These are phyloP conservation scores for Flaveria bidentis DNA, from an alignment of 129 eudicot species.

Conservation along the genomic window DNA sequence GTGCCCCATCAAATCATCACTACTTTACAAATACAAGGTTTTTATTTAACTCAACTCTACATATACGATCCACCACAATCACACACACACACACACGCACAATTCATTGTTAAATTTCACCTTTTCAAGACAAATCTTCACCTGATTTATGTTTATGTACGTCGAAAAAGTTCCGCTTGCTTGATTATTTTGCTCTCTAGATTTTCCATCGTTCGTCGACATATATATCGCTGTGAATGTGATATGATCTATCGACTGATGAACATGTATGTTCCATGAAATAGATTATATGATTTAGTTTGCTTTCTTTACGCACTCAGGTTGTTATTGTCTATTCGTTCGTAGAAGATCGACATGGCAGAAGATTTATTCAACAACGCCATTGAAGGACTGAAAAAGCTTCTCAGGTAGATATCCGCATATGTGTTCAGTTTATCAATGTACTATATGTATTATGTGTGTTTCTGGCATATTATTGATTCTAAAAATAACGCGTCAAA, in stretches of 20 bases:
- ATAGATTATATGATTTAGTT: not conserved
- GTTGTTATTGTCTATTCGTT: conserved; percentile 15
- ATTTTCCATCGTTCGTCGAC: too few species aligned
- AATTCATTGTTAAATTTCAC: too few species aligned
- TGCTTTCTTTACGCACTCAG: not conserved
- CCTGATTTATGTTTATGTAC: too few species aligned
- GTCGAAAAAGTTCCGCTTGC: too few species aligned
- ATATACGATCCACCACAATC: not conserved
- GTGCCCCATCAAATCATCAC: not conserved
- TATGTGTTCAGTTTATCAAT: too few species aligned
- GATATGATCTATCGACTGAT: not conserved
- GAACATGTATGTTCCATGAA: not conserved
- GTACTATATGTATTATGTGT: too few species aligned
- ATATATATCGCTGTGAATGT: too few species aligned
- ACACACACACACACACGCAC: too few species aligned
- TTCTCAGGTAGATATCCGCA: conserved; percentile 49
- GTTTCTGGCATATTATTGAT: too few species aligned
- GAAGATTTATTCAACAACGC: conserved; percentile 61
- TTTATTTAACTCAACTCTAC: not conserved
- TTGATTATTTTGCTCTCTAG: too few species aligned
- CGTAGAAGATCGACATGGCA: conserved; percentile 53
- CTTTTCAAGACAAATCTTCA: too few species aligned
- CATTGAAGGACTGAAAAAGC: conserved; percentile 68
- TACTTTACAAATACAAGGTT: conserved; percentile 22
- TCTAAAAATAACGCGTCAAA: too few species aligned